These are phyloP conservation scores for Mimosa bimucronata DNA, from an alignment of 306 rosid genomes.

Conservation along the genomic window DNA sequence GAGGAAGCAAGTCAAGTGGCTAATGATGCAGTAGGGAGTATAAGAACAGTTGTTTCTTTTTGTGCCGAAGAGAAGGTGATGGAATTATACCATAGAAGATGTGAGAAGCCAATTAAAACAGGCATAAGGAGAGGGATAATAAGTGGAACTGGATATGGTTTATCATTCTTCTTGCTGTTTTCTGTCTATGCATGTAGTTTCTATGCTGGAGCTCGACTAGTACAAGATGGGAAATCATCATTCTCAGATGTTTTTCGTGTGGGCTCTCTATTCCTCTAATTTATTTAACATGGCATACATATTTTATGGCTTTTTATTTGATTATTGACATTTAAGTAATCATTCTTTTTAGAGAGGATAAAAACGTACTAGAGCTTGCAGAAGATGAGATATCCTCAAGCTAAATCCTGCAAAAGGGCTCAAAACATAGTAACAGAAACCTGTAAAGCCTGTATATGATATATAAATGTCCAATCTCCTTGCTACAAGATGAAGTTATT, in stretches of 20 bases:
- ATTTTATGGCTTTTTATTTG: background rate
- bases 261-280: slow-evolving; percentile 27
- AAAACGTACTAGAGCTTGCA: background rate
- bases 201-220: slow-evolving; percentile 67
- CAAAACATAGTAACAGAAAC: background rate
- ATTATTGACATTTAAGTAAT: background rate
- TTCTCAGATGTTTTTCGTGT: slow-evolving; percentile 63
- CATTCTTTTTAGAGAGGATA: too few relatives aligned
- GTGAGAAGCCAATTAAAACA: slow-evolving; percentile 58
- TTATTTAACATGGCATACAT: background rate
- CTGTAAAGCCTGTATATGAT: background rate
- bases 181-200: slow-evolving; percentile 55
- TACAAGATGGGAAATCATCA: slow-evolving; percentile 48
- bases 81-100: slow-evolving; percentile 54
- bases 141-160: slow-evolving; percentile 63
- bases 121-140: slow-evolving; percentile 57
- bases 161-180: slow-evolving; percentile 54
- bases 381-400: background rate
- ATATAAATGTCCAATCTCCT: background rate
- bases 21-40: slow-evolving; percentile 63
- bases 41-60: slow-evolving; percentile 71
- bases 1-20: slow-evolving; percentile 76
- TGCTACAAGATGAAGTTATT: background rate
- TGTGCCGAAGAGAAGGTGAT: slow-evolving; percentile 76
- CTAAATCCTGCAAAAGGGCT: background rate